phyloP scores from a whole-genome alignment of 352 stramenopile genomes.

The Globisporangium heterothallicum region DNA sequence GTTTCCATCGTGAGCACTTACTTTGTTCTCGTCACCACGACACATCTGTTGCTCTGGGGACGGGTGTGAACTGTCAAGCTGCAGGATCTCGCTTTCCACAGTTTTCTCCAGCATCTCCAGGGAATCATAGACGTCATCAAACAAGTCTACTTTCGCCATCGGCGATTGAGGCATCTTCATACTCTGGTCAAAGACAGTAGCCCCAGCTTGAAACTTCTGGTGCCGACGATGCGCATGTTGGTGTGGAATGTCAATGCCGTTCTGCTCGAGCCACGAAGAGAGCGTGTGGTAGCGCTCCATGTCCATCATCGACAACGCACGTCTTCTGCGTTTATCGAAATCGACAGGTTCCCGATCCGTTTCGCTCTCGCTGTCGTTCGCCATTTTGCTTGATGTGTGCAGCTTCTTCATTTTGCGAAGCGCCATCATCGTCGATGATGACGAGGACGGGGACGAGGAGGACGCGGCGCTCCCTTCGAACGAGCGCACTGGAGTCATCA shows the following conservation, averaged over 20 bases:
- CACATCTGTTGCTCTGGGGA: not conserved
- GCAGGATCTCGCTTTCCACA: conserved; percentile 29
- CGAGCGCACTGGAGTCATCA: conserved; percentile 5
- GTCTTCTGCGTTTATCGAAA: conserved; percentile 3
- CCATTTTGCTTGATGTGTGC: conserved; percentile 11
- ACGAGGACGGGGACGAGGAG: conserved; percentile 16
- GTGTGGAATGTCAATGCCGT: conserved; percentile 29
- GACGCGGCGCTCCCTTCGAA: not conserved
- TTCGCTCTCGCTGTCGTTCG: conserved; percentile 15
- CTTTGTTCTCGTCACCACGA: not conserved
- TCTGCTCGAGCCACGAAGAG: conserved; percentile 33
- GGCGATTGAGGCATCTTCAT: not conserved
- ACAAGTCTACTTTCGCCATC: conserved; percentile 13
- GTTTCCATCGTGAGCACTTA: not conserved
- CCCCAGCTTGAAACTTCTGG: not conserved
- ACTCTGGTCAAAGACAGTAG: not conserved
- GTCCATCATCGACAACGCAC: conserved; percentile 24
- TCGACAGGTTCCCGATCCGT: conserved; percentile 8
- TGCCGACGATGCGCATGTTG: conserved; percentile 4
- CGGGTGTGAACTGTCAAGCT: conserved; percentile 6
- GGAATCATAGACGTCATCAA: conserved; percentile 44
- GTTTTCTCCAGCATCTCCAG: conserved; percentile 34
- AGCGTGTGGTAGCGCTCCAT: conserved; percentile 45
- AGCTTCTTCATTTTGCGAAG: conserved; percentile 12
- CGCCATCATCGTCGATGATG: conserved; percentile 2